Evolutionary conservation across 78 protist genomes (phyloP), one percentile per base, ranked within the genome.

Genomic region (Salpingoeca rosetta): DNA sequence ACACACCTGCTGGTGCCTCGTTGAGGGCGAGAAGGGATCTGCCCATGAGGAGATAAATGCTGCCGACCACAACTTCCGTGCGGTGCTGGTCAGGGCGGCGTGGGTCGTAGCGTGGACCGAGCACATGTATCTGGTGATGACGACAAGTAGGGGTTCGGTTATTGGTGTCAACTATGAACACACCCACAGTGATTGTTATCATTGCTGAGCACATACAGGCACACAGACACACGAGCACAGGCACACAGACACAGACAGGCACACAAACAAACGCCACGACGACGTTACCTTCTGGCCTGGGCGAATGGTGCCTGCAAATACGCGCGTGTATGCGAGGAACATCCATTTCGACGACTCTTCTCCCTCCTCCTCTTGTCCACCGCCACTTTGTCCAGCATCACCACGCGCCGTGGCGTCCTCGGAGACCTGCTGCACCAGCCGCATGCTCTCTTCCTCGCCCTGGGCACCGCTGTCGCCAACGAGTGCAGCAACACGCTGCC

Each of bases 41-140:
- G 65, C 99, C 99, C 98, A 96, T 96, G 38, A 97, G 51, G 35
- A 95, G 73, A 75, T 82, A 96, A 35, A 96, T 83, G 27, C 73
- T 75, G 35, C 81, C 73, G 22, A 89, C 35, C 7, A 28, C 40
- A 35, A 43, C 76, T 11, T 0, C 26, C 28, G 42, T 31, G 39
- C 75, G 44, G 84, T 92, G 92, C 42, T 85, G 79, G 43, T 76
- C 0, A n/a, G 90, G 94, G n/a, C 84, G 87, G 44, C 28, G 57
- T n/a, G 89, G 89, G 0, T 88, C 76, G 87, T 80, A 85, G 80
- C 75, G 85, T 42, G 96, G 93, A 37, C 92, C 92, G 79, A 94
- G 39, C 3, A 94, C 83, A 57, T 82, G 82, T 42, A 94, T 91
- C 37, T 31, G 0, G 56, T 51, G 65, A 7, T 22, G 65, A 7